phyloP scores from a whole-genome alignment of 352 stramenopile species.

The Pythium apleroticum region DNA sequence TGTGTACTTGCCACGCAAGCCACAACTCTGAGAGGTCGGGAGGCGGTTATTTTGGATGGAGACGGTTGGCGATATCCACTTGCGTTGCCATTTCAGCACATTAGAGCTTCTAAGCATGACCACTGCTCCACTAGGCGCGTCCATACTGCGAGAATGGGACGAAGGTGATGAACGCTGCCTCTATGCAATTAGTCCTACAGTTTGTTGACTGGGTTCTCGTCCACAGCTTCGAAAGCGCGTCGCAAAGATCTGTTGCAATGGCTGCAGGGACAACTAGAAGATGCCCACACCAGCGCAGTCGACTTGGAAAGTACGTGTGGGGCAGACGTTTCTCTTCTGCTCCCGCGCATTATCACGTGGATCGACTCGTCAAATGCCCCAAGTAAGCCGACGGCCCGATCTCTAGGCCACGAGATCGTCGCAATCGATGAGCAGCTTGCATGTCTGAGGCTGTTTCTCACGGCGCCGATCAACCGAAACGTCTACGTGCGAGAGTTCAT shows the following conservation, averaged over 20 bases:
- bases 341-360: conserved; percentile 64
- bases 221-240: conserved; percentile 43
- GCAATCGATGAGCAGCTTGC: conserved; percentile 50
- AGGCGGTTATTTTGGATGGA: conserved; percentile 8
- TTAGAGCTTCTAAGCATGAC: too few relatives aligned
- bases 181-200: background rate
- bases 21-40: conserved; percentile 6
- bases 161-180: conserved; percentile 35
- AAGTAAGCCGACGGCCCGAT: background rate
- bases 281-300: background rate
- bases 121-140: background rate
- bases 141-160: conserved; percentile 65
- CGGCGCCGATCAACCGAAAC: conserved; percentile 29
- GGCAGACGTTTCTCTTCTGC: conserved; percentile 45
- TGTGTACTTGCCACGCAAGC: conserved; percentile 70
- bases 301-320: conserved; percentile 50
- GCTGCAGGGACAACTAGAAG: conserved; percentile 38
- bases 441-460: conserved; percentile 53
- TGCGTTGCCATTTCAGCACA: too few relatives aligned
- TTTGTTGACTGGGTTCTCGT: background rate
- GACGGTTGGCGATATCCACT: conserved; percentile 1
- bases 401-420: background rate
- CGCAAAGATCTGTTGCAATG: conserved; percentile 58
- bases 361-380: conserved; percentile 46
- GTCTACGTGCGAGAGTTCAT: conserved; percentile 54